Conservation (phyloP, 495 filamentous ascomycete genomes). For the Tuber brumale region DNA sequence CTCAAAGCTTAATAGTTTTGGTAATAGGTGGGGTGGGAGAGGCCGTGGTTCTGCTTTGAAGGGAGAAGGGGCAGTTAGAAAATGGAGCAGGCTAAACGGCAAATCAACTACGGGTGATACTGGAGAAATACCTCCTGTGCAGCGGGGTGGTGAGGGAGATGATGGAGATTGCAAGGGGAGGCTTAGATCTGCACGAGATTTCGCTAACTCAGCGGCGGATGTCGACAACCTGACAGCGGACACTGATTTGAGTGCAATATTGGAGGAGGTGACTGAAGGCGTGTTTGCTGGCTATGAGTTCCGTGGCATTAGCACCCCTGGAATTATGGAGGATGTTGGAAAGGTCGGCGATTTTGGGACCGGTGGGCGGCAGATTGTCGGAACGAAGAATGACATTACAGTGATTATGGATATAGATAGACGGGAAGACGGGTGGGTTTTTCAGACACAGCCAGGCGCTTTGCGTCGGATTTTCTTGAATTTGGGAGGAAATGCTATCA, state of each 20-base stretch:
- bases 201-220: conserved; percentile 16
- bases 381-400: conserved; percentile 45
- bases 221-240: conserved; percentile 41
- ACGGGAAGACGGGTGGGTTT: conserved; percentile 52
- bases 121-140: neutral
- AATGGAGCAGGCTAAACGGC: conserved; percentile 13
- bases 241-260: conserved; percentile 48
- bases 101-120: conserved; percentile 11
- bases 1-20: conserved; percentile 57
- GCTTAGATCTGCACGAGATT: neutral
- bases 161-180: conserved; percentile 20
- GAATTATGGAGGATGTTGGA: conserved; percentile 39
- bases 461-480: conserved; percentile 74
- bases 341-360: conserved; percentile 12
- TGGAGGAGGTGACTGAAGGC: conserved; percentile 57
- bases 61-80: conserved; percentile 24
- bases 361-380: conserved; percentile 18
- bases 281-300: conserved; percentile 52
- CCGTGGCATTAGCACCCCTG: conserved; percentile 34
- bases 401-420: conserved; percentile 60
- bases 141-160: conserved; percentile 6
- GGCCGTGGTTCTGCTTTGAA: conserved; percentile 18
- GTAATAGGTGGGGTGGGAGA: conserved; percentile 31
- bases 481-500: conserved; percentile 73
- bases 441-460: conserved; percentile 64